Base-by-base conservation (phyloP, 441 rosid species). In the Populus trichocarpa region DNA sequence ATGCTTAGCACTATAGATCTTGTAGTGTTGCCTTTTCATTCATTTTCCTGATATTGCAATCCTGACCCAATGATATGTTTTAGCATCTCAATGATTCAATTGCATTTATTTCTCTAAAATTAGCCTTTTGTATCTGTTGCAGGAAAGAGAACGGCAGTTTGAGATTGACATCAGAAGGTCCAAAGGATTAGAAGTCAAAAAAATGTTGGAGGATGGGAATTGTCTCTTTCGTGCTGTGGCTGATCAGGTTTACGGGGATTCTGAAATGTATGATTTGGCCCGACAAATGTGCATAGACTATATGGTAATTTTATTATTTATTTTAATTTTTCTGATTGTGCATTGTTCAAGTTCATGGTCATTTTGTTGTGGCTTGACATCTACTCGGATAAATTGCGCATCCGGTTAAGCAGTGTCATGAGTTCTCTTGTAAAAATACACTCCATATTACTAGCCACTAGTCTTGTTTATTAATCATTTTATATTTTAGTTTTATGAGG, bases 171-270 rank as follows among this genome's bases (percentile, higher is more conserved):
- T 96, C 38, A 88, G 94, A 83, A 85, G 93, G 38, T 70, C 87
- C 8, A 93, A 89, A 87, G 95, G 97, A 75, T 86, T 90, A 35
- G 98, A 93, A 79, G 96, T 96, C 73, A 94, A 88, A 84, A 89
- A 91, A 84, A 96, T 96, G 99, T 63, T 96, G 86, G 97, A 88
- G 89, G 99, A 96, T 86, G 99, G 99, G 64, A 96, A 96, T 78
- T 96, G 99, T 86, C 97, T 96, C 73, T 96, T 96, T 63, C 98
- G 94, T 59, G 98, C 99, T 84, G 93, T 96, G 57, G 97, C 96
- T 67, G 98, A 96, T 91, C 99, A 96, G 88, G 98, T 96, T 70
- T 89, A 92, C 75, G 98, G 99, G 83, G 99, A 96, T 83, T 88
- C 96, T 70, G 98, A 94, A 78, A 81, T 68, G 5, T 90, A 93